Percentiles rank a stretch among this genome's conserved stretches.
These are phyloP conservation scores for Oehlia diaphana DNA, from an alignment of 192 early-diverging fungal species.

Conservation along the genomic window DNA sequence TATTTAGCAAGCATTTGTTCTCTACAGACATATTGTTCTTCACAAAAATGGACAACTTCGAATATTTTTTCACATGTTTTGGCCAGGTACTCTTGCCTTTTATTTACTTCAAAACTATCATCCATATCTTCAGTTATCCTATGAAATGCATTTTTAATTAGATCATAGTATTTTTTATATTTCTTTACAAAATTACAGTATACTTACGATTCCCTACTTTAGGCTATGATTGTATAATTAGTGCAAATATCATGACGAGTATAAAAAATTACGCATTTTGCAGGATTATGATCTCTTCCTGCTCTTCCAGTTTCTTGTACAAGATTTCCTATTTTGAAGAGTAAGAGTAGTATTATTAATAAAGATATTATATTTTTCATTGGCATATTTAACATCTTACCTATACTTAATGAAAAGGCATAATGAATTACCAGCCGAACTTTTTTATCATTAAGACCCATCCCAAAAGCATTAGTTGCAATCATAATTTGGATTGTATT, in stretches of 20 bases:
- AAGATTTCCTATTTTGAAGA: neutral
- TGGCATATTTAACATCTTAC: neutral
- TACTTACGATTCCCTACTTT: constrained; percentile 9
- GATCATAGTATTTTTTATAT: neutral
- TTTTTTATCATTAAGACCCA: constrained; percentile 6
- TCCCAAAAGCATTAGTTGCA: neutral
- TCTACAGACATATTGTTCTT: constrained; percentile 11
- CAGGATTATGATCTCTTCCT: constrained; percentile 4
- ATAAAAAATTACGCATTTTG: constrained; percentile 13
- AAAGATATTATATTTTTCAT: neutral
- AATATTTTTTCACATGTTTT: neutral
- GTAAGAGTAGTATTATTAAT: neutral
- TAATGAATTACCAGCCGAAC: neutral
- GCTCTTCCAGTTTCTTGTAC: constrained; percentile 5
- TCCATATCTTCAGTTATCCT: constrained; percentile 4
- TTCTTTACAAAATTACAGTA: neutral
- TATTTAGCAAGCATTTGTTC: neutral
- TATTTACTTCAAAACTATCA: neutral
- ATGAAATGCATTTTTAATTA: neutral
- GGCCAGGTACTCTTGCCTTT: neutral
- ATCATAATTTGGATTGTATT: constrained; percentile 7
- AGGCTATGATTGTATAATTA: neutral
- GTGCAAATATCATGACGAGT: neutral
- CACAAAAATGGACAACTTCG: constrained; percentile 14
- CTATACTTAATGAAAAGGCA: constrained; percentile 3